Percentiles rank a stretch among this genome's conserved stretches.
These are phyloP conservation scores for Exidia glandulosa DNA, from an alignment of 768 basidiomycete genomes.

Conservation along the genomic window DNA sequence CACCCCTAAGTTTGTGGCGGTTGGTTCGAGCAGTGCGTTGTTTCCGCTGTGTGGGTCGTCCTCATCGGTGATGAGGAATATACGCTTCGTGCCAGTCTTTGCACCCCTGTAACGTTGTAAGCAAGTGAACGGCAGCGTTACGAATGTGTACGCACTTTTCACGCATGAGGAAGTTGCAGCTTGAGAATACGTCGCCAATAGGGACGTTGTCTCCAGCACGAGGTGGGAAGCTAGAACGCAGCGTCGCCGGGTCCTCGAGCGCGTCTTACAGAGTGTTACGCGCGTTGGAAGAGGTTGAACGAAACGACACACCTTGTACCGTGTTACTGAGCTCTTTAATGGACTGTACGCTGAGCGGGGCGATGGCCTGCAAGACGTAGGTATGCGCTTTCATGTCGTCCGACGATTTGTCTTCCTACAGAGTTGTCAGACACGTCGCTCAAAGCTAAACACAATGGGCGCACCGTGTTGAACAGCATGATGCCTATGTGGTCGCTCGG, in stretches of 20 bases:
- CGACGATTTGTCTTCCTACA: slow-evolving; percentile 23
- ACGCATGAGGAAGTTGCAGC: slow-evolving; percentile 81
- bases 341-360: slow-evolving; percentile 65
- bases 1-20: slow-evolving; percentile 2
- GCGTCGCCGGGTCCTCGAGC: slow-evolving; percentile 47
- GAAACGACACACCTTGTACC: slow-evolving; percentile 49
- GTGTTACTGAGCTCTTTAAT: slow-evolving; percentile 71
- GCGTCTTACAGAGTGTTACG: slow-evolving; percentile 35
- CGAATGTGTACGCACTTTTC: slow-evolving; percentile 50
- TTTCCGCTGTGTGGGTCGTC: slow-evolving; percentile 62
- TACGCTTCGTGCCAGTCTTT: slow-evolving; percentile 82
- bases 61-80: slow-evolving; percentile 89
- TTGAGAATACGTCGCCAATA: slow-evolving; percentile 83
- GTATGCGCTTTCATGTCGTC: slow-evolving; percentile 57
- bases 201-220: slow-evolving; percentile 47
- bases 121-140: not conserved
- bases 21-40: slow-evolving; percentile 7
- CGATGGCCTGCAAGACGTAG: slow-evolving; percentile 65
- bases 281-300: not conserved
- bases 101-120: slow-evolving; percentile 41
- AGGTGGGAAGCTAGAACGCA: slow-evolving; percentile 55
- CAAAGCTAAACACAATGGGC: slow-evolving; percentile 12
- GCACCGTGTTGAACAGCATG: slow-evolving; percentile 85
- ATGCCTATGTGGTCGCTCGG: slow-evolving; percentile 88
- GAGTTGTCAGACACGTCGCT: not conserved